Evolutionary conservation across 495 filamentous ascomycete species (phyloP).

Genomic region (Lophiostoma macrostomum): DNA sequence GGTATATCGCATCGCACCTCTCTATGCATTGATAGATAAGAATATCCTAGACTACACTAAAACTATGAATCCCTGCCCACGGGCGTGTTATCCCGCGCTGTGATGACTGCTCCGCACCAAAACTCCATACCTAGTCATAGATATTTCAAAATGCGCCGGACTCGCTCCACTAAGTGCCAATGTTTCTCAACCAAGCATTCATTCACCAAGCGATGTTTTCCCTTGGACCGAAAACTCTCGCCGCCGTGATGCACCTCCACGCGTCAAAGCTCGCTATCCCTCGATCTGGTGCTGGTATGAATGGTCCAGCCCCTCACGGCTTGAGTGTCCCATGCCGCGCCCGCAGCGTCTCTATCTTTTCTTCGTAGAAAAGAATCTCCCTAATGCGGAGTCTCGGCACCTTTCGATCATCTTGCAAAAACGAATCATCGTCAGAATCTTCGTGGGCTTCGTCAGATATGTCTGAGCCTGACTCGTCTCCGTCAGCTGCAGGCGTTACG

Average conservation of each 20-base stretch:
- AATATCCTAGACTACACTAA: conserved; percentile 3
- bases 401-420: conserved; percentile 45
- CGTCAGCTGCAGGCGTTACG: conserved; percentile 38
- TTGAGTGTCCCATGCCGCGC: conserved; percentile 8
- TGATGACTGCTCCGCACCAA: neutral
- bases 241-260: no score
- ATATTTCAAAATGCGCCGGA: neutral
- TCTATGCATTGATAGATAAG: no score
- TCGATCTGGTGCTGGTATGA: no score
- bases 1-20: no score
- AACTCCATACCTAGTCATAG: neutral
- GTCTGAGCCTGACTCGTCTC: conserved; percentile 42
- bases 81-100: neutral
- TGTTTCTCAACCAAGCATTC: neutral
- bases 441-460: conserved; percentile 49
- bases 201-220: neutral
- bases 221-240: neutral
- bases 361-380: conserved; percentile 23
- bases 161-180: neutral
- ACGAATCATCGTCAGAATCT: conserved; percentile 47
- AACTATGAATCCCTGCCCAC: neutral
- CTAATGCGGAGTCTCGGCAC: conserved; percentile 62
- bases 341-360: conserved; percentile 5
- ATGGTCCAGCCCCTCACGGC: conserved; percentile 14
- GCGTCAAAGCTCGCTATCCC: no score